Conservation (phyloP, 208 protist species). For the Trypanosoma caninum region DNA sequence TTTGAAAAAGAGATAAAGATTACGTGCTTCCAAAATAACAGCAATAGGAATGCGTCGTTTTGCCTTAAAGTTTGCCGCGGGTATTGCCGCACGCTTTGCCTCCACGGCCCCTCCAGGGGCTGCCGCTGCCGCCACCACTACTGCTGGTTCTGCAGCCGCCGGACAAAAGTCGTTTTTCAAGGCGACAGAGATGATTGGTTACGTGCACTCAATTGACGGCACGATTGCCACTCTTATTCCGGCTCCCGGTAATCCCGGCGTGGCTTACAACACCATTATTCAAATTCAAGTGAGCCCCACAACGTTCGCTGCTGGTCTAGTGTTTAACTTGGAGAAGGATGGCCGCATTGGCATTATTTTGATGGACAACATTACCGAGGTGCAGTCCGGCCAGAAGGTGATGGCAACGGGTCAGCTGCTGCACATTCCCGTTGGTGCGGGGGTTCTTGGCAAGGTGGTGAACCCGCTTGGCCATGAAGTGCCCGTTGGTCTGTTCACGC, state of each 20-base stretch:
- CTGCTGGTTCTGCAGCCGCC: conserved; percentile 19
- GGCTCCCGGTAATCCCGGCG: conserved; percentile 66
- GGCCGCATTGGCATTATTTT: conserved; percentile 84
- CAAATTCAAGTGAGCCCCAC: conserved; percentile 82
- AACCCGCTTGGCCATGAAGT: conserved; percentile 86
- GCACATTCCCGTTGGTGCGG: conserved; percentile 73
- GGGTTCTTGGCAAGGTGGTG: conserved; percentile 82
- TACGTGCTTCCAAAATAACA: too few relatives aligned
- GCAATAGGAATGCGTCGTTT: conserved; percentile 59
- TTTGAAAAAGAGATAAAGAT: too few relatives aligned
- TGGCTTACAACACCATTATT: conserved; percentile 86
- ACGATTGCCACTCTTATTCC: conserved; percentile 83
- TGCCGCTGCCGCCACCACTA: conserved; percentile 21
- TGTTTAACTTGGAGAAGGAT: conserved; percentile 87
- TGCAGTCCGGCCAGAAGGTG: conserved; percentile 84
- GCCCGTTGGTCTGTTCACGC: conserved; percentile 57
- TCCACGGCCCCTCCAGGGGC: conserved; percentile 21
- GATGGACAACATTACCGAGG: conserved; percentile 86
- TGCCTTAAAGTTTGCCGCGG: conserved; percentile 36
- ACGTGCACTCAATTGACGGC: conserved; percentile 85
- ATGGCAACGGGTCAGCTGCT: conserved; percentile 82
- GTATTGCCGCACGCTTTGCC: conserved; percentile 37
- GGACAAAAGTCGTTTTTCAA: conserved; percentile 81
- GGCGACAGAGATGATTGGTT: conserved; percentile 81
- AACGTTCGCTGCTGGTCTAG: conserved; percentile 65